Conservation (phyloP, 2,329 filamentous ascomycete genomes). For the Dryadomyces quercivorus region DNA sequence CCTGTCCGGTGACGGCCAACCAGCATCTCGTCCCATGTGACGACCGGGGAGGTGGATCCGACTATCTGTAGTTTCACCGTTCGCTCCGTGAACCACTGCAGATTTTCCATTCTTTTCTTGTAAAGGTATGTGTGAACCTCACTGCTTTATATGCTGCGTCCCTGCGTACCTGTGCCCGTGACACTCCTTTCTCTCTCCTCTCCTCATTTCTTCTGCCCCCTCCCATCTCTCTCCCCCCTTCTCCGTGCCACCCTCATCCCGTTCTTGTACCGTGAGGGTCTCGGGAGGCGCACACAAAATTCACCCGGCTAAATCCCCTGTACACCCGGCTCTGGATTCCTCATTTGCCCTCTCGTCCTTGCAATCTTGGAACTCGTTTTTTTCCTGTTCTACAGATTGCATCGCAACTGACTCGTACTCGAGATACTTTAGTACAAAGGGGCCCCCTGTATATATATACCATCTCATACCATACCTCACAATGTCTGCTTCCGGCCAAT, state of each 20-base stretch:
- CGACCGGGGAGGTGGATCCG: conserved; percentile 20
- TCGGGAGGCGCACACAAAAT: conserved; percentile 3
- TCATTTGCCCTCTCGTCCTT: background rate
- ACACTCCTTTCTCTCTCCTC: background rate
- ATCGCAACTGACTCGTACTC: background rate
- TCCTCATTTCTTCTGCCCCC: background rate
- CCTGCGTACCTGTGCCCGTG: background rate
- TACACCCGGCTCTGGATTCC: background rate
- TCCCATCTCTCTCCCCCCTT: background rate
- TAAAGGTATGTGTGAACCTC: background rate
- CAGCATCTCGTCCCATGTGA: conserved; percentile 22
- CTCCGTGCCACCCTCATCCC: conserved; percentile 5
- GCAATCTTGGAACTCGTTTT: background rate
- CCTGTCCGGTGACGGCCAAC: conserved; percentile 6
- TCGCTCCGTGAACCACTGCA: background rate
- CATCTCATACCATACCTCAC: conserved; percentile 14
- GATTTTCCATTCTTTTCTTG: background rate
- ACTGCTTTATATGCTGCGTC: background rate
- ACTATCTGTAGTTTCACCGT: conserved; percentile 21
- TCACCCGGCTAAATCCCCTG: background rate
- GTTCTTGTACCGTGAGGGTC: conserved; percentile 5
- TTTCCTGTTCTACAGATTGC: conserved; percentile 6
- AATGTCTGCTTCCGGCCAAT: conserved; percentile 45
- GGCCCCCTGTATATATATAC: conserved; percentile 1
- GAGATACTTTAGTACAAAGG: background rate